These are phyloP conservation scores for Pleoardoris graminearum DNA, from an alignment of 2,329 filamentous ascomycete species.

Conservation along the genomic window DNA sequence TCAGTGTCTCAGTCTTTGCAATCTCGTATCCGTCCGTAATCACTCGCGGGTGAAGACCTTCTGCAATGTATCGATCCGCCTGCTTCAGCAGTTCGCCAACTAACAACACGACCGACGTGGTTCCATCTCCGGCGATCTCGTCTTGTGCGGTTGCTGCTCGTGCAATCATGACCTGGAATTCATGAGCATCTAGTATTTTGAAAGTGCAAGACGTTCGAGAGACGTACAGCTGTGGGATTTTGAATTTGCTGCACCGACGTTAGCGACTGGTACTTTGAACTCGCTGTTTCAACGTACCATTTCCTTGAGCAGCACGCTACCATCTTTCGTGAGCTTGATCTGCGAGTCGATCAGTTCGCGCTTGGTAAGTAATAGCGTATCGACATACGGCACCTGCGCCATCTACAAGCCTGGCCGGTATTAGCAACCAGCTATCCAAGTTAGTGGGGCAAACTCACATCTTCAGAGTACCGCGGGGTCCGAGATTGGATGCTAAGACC, in stretches of 20 bases:
- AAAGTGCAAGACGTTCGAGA: background rate
- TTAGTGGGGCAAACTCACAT: constrained; percentile 71
- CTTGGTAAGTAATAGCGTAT: constrained; percentile 16
- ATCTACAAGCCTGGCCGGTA: constrained; percentile 59
- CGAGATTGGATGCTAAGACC: constrained; percentile 95
- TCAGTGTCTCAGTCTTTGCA: constrained; percentile 88
- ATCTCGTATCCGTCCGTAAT: constrained; percentile 98
- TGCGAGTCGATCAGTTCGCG: constrained; percentile 45
- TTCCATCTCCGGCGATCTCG: constrained; percentile 97
- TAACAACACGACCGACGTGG: constrained; percentile 91
- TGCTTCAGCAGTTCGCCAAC: constrained; percentile 98
- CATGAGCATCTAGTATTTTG: constrained; percentile 12
- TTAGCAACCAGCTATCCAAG: constrained; percentile 38
- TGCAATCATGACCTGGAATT: constrained; percentile 65
- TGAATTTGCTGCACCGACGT: constrained; percentile 75
- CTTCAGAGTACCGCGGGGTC: constrained; percentile 92
- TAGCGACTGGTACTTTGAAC: constrained; percentile 25
- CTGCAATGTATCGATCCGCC: constrained; percentile 91
- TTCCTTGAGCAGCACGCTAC: constrained; percentile 77
- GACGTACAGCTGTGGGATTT: constrained; percentile 85
- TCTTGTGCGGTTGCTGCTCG: constrained; percentile 93
- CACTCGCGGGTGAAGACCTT: constrained; percentile 94
- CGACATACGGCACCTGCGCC: constrained; percentile 60
- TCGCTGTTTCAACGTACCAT: constrained; percentile 54
- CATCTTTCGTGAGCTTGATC: constrained; percentile 99